phyloP scores from a whole-genome alignment of 176 grass and related monocot genomes.

The Cenchrus americanus region DNA sequence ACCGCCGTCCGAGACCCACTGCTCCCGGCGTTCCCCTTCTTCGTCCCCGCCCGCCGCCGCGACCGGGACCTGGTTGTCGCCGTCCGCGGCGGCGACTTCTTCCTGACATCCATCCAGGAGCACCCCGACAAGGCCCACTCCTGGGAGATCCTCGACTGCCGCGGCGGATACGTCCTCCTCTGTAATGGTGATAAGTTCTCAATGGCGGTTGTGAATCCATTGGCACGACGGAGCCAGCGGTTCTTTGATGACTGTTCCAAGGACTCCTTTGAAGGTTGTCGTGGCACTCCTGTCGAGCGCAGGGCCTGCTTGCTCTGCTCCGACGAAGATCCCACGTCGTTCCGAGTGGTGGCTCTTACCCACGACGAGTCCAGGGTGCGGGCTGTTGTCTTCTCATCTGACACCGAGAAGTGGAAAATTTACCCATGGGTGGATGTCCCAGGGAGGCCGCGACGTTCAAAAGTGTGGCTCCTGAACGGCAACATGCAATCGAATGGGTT shows the following conservation, averaged over 20 bases:
- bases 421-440: conserved; percentile 18
- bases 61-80: conserved; percentile 18
- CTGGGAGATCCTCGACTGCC: conserved; percentile 35
- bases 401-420: not conserved
- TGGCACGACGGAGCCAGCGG: not conserved
- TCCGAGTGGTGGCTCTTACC: not conserved
- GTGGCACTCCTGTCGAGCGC: rapidly evolving
- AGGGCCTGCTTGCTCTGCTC: not conserved
- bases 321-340: not conserved
- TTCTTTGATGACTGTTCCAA: not conserved
- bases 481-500: conserved; percentile 13
- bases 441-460: not conserved
- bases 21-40: conserved; percentile 19
- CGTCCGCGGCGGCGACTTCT: conserved; percentile 37
- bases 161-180: conserved; percentile 24
- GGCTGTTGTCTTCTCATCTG: not conserved
- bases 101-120: conserved; percentile 37
- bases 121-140: not conserved
- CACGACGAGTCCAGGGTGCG: conserved; percentile 16
- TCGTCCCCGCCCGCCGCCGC: conserved; percentile 3
- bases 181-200: not conserved
- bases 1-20: not conserved
- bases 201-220: conserved; percentile 20
- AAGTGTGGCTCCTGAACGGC: not conserved
- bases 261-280: not conserved